A percentile compares a stretch with the other conserved stretches of the same genome.
phyloP scores from a whole-genome alignment of 768 basidiomycete genomes.

The Termitomyces sp. region DNA sequence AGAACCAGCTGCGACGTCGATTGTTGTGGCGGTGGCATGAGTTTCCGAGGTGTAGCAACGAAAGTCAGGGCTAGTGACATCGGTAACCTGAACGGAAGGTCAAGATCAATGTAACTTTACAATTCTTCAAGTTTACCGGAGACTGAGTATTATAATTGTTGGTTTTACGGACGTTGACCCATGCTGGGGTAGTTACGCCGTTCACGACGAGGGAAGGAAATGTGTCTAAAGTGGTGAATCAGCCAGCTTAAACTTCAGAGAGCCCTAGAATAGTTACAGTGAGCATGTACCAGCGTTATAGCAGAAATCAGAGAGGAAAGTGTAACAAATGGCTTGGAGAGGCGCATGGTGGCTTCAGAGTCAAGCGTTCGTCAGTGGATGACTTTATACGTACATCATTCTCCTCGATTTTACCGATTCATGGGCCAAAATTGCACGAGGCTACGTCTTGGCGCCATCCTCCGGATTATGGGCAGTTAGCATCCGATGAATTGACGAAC shows the following conservation, averaged over 20 bases:
- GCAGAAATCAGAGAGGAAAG: conserved; percentile 7
- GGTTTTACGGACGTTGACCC: conserved; percentile 40
- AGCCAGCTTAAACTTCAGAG: neutral
- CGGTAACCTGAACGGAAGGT: conserved; percentile 27
- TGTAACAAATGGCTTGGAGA: conserved; percentile 4
- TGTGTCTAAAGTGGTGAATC: conserved; percentile 28
- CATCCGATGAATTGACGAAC: conserved; percentile 15
- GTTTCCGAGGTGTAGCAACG: conserved; percentile 43
- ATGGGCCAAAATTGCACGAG: neutral
- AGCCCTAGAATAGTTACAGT: conserved; percentile 2
- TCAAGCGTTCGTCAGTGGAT: neutral
- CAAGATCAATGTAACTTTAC: neutral
- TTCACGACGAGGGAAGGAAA: conserved; percentile 40
- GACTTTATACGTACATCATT: neutral
- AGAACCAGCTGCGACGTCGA: conserved; percentile 41
- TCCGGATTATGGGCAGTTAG: neutral
- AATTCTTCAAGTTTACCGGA: conserved; percentile 22
- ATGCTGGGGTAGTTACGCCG: conserved; percentile 32
- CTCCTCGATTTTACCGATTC: neutral
- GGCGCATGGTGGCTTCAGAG: conserved; percentile 6
- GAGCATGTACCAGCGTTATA: conserved; percentile 6
- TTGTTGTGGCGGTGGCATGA: conserved; percentile 36
- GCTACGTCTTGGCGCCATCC: neutral
- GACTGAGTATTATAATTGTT: conserved; percentile 41
- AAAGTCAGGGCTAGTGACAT: conserved; percentile 44